Conservation (phyloP, 2,329 filamentous ascomycete genomes). For the Dothidotthia symphoricarpi region DNA sequence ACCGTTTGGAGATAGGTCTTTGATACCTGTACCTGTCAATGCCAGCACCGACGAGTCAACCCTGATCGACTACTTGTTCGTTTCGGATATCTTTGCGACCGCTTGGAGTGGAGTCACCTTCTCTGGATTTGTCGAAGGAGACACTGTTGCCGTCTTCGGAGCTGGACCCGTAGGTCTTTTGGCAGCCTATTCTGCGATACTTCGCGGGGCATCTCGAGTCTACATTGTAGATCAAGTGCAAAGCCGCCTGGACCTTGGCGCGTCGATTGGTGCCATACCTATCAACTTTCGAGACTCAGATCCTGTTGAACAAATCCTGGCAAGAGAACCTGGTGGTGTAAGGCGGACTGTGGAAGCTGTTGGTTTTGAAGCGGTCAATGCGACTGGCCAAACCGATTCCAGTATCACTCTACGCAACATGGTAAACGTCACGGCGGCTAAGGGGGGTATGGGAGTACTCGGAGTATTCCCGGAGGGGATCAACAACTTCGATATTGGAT, state of each 20-base stretch:
- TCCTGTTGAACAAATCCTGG: constrained; percentile 33
- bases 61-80: constrained; percentile 25
- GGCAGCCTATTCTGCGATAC: constrained; percentile 32
- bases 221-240: constrained; percentile 33
- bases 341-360: constrained; percentile 5
- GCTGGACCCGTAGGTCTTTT: constrained; percentile 30
- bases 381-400: constrained; percentile 15
- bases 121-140: constrained; percentile 24
- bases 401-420: constrained; percentile 25
- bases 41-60: constrained; percentile 1
- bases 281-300: constrained; percentile 34
- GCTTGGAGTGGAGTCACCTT: constrained; percentile 21
- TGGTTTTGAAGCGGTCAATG: constrained; percentile 14
- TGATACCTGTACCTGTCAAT: constrained; percentile 11
- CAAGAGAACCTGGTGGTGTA: constrained; percentile 12
- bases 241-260: constrained; percentile 20
- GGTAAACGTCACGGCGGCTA: constrained; percentile 25
- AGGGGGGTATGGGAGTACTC: constrained; percentile 31
- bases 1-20: constrained; percentile 11
- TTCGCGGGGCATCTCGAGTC: constrained; percentile 35
- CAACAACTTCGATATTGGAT: constrained; percentile 1
- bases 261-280: constrained; percentile 35
- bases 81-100: constrained; percentile 33
- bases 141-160: constrained; percentile 38
- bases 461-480: constrained; percentile 16